phyloP scores from a whole-genome alignment of 495 filamentous ascomycete species.

The Penicillium cataractarum region DNA sequence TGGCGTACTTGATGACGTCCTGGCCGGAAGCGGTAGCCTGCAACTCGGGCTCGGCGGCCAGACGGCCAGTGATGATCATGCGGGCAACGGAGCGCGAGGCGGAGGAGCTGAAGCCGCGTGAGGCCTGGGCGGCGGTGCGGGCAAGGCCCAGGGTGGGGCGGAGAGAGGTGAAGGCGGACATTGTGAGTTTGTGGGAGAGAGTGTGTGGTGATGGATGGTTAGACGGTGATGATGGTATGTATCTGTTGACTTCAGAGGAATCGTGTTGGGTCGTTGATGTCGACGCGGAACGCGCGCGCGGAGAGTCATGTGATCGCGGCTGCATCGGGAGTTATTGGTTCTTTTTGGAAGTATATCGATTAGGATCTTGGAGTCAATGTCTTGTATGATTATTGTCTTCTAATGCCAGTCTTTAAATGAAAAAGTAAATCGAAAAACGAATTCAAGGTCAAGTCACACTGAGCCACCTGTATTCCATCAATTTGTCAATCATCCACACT shows the following conservation, averaged over 20 bases:
- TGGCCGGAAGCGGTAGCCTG: constrained; percentile 63
- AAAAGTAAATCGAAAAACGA: too few species aligned
- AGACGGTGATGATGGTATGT: constrained; percentile 8
- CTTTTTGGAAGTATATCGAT: not conserved
- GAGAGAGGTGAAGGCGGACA: constrained; percentile 54
- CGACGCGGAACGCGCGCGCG: constrained; percentile 6
- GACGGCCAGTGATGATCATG: constrained; percentile 76
- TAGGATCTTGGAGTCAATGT: too few species aligned
- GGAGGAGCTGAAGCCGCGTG: constrained; percentile 63
- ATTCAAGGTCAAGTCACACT: too few species aligned
- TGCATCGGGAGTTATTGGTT: not conserved
- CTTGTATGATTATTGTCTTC: too few species aligned
- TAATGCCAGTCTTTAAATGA: too few species aligned
- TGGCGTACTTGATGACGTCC: constrained; percentile 68
- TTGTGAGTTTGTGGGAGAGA: constrained; percentile 33
- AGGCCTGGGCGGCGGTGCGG: constrained; percentile 40
- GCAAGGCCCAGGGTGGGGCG: constrained; percentile 40
- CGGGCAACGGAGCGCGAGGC: constrained; percentile 50
- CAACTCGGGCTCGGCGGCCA: constrained; percentile 71
- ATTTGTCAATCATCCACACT: not conserved
- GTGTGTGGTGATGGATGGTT: constrained; percentile 33
- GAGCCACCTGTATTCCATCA: too few species aligned
- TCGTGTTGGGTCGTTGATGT: not conserved
- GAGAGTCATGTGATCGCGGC: constrained; percentile 3
- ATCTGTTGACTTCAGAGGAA: not conserved